phyloP scores from a whole-genome alignment of 176 grass and related monocot species.

The Areca catechu region DNA sequence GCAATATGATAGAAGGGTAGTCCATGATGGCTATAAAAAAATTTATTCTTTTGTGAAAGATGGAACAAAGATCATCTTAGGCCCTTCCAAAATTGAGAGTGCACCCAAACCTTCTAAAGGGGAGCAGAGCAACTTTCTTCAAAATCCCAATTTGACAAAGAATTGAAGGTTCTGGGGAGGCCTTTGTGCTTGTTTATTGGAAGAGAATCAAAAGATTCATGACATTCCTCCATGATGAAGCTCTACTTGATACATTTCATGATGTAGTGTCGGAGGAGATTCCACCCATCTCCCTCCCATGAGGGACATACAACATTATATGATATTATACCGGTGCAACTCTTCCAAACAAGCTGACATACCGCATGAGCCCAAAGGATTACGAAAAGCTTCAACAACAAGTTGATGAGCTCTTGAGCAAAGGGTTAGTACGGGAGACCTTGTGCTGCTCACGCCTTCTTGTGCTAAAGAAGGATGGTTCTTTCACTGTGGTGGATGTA shows the following conservation, averaged over 20 bases:
- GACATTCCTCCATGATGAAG: too few relatives aligned
- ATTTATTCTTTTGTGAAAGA: constrained; percentile 10
- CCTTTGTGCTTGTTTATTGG: background rate
- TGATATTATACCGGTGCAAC: too few relatives aligned
- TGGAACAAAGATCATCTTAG: background rate
- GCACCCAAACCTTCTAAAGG: background rate
- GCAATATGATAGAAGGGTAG: background rate
- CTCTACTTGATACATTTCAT: background rate
- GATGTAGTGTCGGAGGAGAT: background rate
- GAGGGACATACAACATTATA: background rate
- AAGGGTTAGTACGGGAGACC: too few relatives aligned
- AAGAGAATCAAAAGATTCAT: too few relatives aligned
- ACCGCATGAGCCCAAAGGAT: too few relatives aligned
- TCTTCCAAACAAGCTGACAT: too few relatives aligned
- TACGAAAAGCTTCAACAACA: too few relatives aligned
- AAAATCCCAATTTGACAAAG: background rate
- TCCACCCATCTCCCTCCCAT: constrained; percentile 10
- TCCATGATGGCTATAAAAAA: constrained; percentile 17
- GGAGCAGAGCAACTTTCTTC: background rate
- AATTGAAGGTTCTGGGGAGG: background rate
- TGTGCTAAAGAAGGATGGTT: too few relatives aligned
- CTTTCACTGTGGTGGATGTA: too few relatives aligned
- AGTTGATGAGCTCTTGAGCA: too few relatives aligned
- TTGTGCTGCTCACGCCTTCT: too few relatives aligned
- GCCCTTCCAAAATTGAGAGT: background rate